Evolutionary conservation across 2,329 filamentous ascomycete genomes (phyloP).

Genomic region (Lizonia empirigonia): DNA sequence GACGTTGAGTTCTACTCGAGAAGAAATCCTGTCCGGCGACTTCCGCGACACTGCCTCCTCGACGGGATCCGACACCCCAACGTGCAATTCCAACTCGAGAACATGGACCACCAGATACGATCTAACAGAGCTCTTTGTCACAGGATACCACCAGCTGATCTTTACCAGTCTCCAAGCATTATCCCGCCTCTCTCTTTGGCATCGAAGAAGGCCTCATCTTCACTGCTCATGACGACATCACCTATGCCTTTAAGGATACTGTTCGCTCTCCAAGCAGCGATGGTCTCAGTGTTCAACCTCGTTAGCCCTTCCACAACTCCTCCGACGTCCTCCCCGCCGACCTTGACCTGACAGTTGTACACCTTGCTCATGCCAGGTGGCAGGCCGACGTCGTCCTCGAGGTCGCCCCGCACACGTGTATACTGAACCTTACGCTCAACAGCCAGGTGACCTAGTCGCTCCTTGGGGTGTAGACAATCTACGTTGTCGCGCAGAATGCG

Average conservation of each 20-base stretch:
- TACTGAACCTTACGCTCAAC: constrained; percentile 62
- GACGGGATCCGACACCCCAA: constrained; percentile 5
- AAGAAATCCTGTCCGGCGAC: not conserved
- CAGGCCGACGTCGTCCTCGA: not conserved
- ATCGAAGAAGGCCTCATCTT: constrained; percentile 17
- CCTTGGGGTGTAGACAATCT: constrained; percentile 69
- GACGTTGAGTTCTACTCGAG: not conserved
- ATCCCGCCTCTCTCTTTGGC: not conserved
- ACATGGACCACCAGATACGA: not conserved
- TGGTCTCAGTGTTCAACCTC: constrained; percentile 48
- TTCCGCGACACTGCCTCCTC: constrained; percentile 13
- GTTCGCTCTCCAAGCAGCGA: constrained; percentile 45
- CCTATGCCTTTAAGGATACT: constrained; percentile 26
- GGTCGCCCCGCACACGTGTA: constrained; percentile 24
- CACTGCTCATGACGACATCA: constrained; percentile 6
- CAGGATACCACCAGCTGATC: not conserved
- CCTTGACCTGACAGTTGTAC: constrained; percentile 43
- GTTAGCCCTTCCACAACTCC: constrained; percentile 41
- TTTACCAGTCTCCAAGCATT: not conserved
- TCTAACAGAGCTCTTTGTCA: not conserved
- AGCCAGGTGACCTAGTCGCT: constrained; percentile 67
- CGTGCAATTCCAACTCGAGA: not conserved
- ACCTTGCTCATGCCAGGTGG: constrained; percentile 8
- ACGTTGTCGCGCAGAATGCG: constrained; percentile 59
- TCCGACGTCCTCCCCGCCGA: constrained; percentile 44